Evolutionary conservation across 768 basidiomycete species (phyloP).

Genomic region (Butyriboletus loyo): DNA sequence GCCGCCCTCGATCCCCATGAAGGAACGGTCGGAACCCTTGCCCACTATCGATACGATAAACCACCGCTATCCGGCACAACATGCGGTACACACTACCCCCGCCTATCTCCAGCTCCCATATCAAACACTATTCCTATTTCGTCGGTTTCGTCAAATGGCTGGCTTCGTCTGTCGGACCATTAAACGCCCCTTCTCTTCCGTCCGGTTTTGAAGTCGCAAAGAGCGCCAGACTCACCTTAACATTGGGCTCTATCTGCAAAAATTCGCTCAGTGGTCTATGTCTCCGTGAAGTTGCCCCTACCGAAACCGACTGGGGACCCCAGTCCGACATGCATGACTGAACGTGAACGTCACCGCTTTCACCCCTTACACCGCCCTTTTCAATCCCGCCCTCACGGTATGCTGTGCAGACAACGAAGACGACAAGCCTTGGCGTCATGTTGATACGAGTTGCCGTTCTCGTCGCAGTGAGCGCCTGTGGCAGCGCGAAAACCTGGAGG

Average conservation of each 20-base stretch:
- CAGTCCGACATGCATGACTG: constrained; percentile 33
- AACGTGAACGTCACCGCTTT: constrained; percentile 23
- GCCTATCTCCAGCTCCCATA: constrained; percentile 32
- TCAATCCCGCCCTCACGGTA: constrained; percentile 35
- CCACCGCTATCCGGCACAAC: constrained; percentile 25
- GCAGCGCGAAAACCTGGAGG: too few relatives aligned
- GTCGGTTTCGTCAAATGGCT: constrained; percentile 59
- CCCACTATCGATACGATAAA: constrained; percentile 45
- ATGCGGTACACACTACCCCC: constrained; percentile 33
- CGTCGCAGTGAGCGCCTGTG: constrained; percentile 69
- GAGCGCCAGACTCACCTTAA: constrained; percentile 39
- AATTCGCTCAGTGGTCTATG: constrained; percentile 66
- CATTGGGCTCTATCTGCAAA: constrained; percentile 44
- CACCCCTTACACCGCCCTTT: constrained; percentile 21
- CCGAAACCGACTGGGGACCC: constrained; percentile 40
- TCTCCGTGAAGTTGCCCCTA: constrained; percentile 55
- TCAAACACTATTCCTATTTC: constrained; percentile 49
- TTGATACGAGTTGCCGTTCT: constrained; percentile 63
- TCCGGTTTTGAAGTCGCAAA: constrained; percentile 54
- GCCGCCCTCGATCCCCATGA: constrained; percentile 60
- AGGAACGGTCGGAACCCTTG: constrained; percentile 52
- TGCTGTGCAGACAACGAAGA: constrained; percentile 71
- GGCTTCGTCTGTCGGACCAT: constrained; percentile 72
- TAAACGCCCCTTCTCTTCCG: constrained; percentile 44
- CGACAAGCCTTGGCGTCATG: constrained; percentile 59